Base-by-base conservation (phyloP, 441 rosid species). In the Sinapis alba region DNA sequence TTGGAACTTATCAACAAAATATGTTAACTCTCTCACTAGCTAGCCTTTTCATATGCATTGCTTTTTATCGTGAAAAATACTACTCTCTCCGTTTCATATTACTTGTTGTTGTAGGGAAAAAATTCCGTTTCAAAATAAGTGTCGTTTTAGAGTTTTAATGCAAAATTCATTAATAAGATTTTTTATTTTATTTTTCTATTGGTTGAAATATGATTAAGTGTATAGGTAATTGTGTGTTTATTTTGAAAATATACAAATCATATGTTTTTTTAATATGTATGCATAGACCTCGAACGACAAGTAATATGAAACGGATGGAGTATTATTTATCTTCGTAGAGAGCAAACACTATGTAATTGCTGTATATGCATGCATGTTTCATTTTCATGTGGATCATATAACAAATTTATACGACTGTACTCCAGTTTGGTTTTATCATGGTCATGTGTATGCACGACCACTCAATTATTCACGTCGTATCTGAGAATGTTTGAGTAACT, bases 1-100 rank as follows among this genome's bases (percentile, higher is more conserved):
- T 78, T 61, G 73, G 69, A 72, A 72, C 65, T 51, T 72, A 72
- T 72, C 77, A 78, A 41, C 1, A 59, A 71, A 72, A 59, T 47
- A 60, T 78, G 73, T 58, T 61, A 72, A 77, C 59, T 65, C 68
- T 70, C 62, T 64, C 32, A 16, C 76, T 70, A 64, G 56, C 67
- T 77, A 64, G 10, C 67, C 60, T 66, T 66, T 60, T 12, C 73
- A 50, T 27, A 72, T 60, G 80, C 73, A 11, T 72, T 60, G 69
- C 65, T 66, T 66, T 71, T 62, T 71, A n/a, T n/a, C 15, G 32
- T 45, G 54, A 54, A 57, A 38, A 11, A 11, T 16, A 50, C 26
- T 66, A 32, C n/a, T n/a, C n/a, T n/a, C n/a, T n/a, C n/a, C n/a
- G n/a, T n/a, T n/a, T n/a, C n/a, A n/a, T n/a, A n/a, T n/a, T n/a